Conservation (phyloP, 2,329 filamentous ascomycete species). For the Phaeoacremonium minimum region DNA sequence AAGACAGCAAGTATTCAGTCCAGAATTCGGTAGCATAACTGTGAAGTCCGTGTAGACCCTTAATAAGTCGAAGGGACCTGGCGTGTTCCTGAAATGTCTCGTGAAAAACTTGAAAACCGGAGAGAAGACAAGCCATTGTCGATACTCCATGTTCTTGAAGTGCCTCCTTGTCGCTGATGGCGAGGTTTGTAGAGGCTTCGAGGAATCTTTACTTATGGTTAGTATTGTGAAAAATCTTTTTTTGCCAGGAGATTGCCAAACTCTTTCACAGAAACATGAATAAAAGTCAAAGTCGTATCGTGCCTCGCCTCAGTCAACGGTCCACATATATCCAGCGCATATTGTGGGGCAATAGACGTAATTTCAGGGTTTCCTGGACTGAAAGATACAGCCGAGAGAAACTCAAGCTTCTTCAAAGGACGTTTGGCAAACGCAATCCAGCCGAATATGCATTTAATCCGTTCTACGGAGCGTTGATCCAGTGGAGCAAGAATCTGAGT, state of each 20-base stretch:
- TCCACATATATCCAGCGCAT: constrained; percentile 16
- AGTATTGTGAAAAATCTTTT: constrained; percentile 2
- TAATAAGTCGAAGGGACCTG: constrained; percentile 13
- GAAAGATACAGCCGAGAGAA: constrained; percentile 26
- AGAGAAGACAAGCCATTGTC: constrained; percentile 15
- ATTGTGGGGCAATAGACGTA: constrained; percentile 12
- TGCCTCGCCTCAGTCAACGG: constrained; percentile 16
- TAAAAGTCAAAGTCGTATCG: constrained; percentile 17
- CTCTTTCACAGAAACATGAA: constrained; percentile 22
- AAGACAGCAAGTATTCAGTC: constrained; percentile 19
- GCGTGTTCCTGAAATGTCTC: background rate
- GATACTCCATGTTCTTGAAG: constrained; percentile 15
- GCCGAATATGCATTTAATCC: constrained; percentile 21
- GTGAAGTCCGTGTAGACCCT: constrained; percentile 22
- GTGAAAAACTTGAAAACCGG: constrained; percentile 14
- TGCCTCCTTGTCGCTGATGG: constrained; percentile 6
- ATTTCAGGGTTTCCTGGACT: constrained; percentile 6
- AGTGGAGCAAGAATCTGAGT: constrained; percentile 16
- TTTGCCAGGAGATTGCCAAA: constrained; percentile 4
- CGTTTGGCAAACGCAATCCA: constrained; percentile 31
- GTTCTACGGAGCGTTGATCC: constrained; percentile 18
- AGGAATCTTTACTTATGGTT: constrained; percentile 12
- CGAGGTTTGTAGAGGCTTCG: constrained; percentile 6
- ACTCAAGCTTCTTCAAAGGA: constrained; percentile 24
- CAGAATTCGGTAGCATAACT: constrained; percentile 23